These are phyloP conservation scores for Chaetomium olivaceum DNA, from an alignment of 2,329 filamentous ascomycete genomes.

Conservation along the genomic window DNA sequence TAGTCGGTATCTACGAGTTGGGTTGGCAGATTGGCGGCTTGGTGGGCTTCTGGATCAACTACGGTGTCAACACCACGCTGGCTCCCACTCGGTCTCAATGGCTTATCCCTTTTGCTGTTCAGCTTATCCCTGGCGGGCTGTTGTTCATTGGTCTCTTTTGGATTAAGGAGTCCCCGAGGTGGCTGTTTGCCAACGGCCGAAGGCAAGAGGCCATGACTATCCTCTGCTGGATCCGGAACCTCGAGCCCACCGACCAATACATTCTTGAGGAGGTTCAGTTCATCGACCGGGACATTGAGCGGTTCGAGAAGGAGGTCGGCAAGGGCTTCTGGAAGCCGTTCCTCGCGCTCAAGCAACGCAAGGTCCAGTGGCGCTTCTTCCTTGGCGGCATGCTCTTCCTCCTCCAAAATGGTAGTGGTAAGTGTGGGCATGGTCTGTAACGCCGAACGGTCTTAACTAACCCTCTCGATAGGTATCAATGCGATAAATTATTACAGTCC, in stretches of 20 bases:
- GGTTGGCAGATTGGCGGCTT: conserved; percentile 65
- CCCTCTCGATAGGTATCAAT: conserved; percentile 55
- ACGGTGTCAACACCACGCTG: conserved; percentile 57
- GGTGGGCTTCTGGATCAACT: conserved; percentile 67
- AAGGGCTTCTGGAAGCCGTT: conserved; percentile 76
- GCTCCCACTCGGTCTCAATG: conserved; percentile 55
- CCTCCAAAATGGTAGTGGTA: conserved; percentile 72
- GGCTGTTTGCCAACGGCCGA: conserved; percentile 64
- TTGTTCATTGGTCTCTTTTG: conserved; percentile 61
- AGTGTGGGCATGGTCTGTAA: not conserved
- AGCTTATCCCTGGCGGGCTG: conserved; percentile 66
- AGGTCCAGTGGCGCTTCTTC: conserved; percentile 70
- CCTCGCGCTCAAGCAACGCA: conserved; percentile 54
- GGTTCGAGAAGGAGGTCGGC: conserved; percentile 63
- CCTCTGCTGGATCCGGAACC: conserved; percentile 66
- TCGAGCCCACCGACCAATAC: conserved; percentile 59
- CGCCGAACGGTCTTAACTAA: not conserved
- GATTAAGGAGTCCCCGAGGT: conserved; percentile 67
- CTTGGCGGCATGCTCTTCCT: conserved; percentile 74
- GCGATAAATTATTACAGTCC: conserved; percentile 76
- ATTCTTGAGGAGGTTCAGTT: conserved; percentile 71
- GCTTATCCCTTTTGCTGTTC: conserved; percentile 65
- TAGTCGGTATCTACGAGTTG: conserved; percentile 68
- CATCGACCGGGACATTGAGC: conserved; percentile 69
- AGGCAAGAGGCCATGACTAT: conserved; percentile 59